Evolutionary conservation across 257 asterid species (phyloP).

Genomic region (Nicotiana undulata): DNA sequence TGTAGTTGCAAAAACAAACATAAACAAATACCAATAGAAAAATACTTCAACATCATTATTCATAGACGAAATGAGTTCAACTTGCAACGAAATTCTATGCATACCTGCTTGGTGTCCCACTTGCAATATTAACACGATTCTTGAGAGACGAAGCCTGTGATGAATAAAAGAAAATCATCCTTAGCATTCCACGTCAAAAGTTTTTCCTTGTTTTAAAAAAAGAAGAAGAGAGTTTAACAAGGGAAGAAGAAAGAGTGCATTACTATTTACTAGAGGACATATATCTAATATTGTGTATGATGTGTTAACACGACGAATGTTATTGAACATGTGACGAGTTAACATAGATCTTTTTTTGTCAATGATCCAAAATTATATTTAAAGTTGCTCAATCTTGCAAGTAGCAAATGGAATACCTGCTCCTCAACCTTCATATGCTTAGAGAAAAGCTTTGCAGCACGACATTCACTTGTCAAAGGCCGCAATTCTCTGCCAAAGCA

Average conservation of each 20-base stretch:
- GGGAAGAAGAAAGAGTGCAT: not conserved
- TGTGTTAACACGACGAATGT: not conserved
- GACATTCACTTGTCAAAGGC: slow-evolving; percentile 75
- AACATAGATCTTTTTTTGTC: not conserved
- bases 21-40: not conserved
- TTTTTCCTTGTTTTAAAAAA: not conserved
- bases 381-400: not conserved
- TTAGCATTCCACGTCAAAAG: not conserved
- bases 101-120: slow-evolving; percentile 97
- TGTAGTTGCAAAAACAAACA: not conserved
- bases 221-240: not conserved
- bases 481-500: slow-evolving; percentile 63
- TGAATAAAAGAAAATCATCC: slow-evolving; percentile 11
- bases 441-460: slow-evolving; percentile 87
- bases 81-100: slow-evolving; percentile 1
- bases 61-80: not conserved
- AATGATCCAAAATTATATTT: not conserved
- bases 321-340: not conserved
- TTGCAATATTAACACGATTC: slow-evolving; percentile 80
- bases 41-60: not conserved
- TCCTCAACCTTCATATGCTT: slow-evolving; percentile 98
- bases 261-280: not conserved
- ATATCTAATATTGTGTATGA: not conserved
- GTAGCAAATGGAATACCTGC: slow-evolving; percentile 46
- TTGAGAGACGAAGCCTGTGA: slow-evolving; percentile 57